Percentiles rank a stretch among this genome's conserved stretches.
These are phyloP conservation scores for Pachysandra terminalis DNA, from an alignment of 164 flowering plant genomes.

Conservation along the genomic window DNA sequence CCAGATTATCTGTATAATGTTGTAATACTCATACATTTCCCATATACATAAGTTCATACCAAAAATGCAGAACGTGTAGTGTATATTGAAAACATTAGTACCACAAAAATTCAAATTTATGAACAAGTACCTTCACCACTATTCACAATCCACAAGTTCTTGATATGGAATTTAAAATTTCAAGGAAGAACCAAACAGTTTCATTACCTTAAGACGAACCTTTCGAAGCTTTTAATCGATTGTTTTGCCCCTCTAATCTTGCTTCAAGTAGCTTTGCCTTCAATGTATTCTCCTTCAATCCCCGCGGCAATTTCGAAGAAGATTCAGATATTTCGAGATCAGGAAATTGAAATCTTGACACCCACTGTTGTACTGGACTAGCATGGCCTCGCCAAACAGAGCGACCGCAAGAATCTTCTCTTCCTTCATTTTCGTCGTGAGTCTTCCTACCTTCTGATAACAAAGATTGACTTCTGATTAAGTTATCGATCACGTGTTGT, in stretches of 20 bases:
- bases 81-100: neutral
- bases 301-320: slow-evolving; percentile 29
- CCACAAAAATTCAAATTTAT: neutral
- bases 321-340: slow-evolving; percentile 42
- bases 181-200: neutral
- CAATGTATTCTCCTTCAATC: slow-evolving; percentile 51
- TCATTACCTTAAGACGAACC: slow-evolving; percentile 9
- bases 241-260: slow-evolving; percentile 50
- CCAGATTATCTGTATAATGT: neutral
- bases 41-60: slow-evolving; percentile 19
- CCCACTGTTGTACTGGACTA: slow-evolving; percentile 62
- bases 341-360: slow-evolving; percentile 31
- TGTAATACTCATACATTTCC: neutral
- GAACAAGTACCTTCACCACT: slow-evolving; percentile 4
- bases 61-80: slow-evolving; percentile 6
- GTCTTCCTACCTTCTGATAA: slow-evolving; percentile 33
- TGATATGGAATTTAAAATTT: neutral
- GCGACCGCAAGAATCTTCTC: slow-evolving; percentile 33
- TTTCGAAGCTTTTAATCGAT: slow-evolving; percentile 37
- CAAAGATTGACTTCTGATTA: slow-evolving; percentile 32
- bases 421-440: slow-evolving; percentile 25
- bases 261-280: slow-evolving; percentile 83
- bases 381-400: slow-evolving; percentile 30
- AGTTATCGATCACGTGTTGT: slow-evolving; percentile 26
- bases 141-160: neutral